Evolutionary conservation across 371 early-diverging fungal species (phyloP).

Genomic region (Mucor lusitanicus): DNA sequence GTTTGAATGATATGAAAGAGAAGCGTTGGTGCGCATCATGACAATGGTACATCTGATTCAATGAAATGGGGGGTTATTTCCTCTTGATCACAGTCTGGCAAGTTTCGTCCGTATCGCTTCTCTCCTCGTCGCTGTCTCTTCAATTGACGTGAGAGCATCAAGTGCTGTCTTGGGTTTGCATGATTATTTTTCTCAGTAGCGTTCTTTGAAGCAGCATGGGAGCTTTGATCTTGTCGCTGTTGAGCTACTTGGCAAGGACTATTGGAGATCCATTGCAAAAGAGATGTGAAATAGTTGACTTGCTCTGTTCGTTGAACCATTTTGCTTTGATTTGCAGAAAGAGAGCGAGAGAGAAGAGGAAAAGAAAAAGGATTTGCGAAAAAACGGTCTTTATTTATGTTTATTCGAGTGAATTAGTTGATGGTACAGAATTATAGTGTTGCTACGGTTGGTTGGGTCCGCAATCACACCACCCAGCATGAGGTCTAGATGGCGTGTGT

Average conservation of each 20-base stretch:
- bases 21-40: neutral
- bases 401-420: too few relatives aligned
- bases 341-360: neutral
- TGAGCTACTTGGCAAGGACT: neutral
- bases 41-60: neutral
- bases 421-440: neutral
- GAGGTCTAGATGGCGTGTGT: neutral
- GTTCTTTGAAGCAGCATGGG: neutral
- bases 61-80: neutral
- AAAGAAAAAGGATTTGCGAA: too few relatives aligned
- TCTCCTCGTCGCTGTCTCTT: constrained; percentile 11
- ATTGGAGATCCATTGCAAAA: constrained; percentile 10
- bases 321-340: neutral
- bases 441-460: neutral
- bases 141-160: constrained; percentile 16
- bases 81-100: constrained; percentile 13
- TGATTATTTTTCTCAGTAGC: neutral
- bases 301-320: constrained; percentile 2
- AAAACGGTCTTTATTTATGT: too few relatives aligned
- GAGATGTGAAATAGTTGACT: constrained; percentile 1
- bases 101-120: neutral
- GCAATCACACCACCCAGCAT: neutral
- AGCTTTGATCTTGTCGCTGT: neutral
- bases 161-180: constrained; percentile 22
- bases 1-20: too few relatives aligned